Percentiles rank a stretch among this genome's conserved stretches.
Evolutionary conservation across 1,284 basidiomycete species (phyloP).

Genomic region (Laetiporus sulphureus): DNA sequence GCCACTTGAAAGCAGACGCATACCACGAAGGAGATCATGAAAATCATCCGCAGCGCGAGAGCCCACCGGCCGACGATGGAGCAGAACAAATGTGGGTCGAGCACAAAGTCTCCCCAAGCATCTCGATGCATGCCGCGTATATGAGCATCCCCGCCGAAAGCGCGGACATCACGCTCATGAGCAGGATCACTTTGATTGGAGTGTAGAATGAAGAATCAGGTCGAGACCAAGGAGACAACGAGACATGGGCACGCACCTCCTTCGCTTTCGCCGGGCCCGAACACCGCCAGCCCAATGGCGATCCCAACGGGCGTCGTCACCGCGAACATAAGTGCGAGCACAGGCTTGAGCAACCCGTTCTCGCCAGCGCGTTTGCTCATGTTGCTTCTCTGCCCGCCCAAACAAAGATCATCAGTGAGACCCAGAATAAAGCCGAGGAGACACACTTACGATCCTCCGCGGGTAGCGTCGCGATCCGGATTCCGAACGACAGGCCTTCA

Average conservation of each 20-base stretch:
- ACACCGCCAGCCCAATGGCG: conserved; percentile 44
- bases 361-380: conserved; percentile 3
- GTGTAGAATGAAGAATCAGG: conserved; percentile 1
- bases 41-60: conserved; percentile 56
- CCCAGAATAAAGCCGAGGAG: too few relatives aligned
- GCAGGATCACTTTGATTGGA: conserved; percentile 41
- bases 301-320: conserved; percentile 67
- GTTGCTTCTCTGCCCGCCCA: not conserved
- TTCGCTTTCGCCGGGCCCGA: conserved; percentile 28
- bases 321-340: conserved; percentile 58
- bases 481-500: conserved; percentile 72
- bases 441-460: conserved; percentile 25
- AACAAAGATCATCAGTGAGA: conserved; percentile 11
- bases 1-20: conserved; percentile 25
- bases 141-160: conserved; percentile 76
- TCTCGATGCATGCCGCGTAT: conserved; percentile 73
- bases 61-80: conserved; percentile 37
- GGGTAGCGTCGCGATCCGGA: conserved; percentile 64
- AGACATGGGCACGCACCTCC: conserved; percentile 18
- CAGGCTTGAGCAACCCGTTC: conserved; percentile 37
- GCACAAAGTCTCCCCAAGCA: conserved; percentile 75
- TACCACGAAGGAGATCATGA: conserved; percentile 38
- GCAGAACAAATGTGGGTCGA: conserved; percentile 44
- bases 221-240: too few relatives aligned
- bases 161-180: conserved; percentile 67